Evolutionary conservation across 495 filamentous ascomycete genomes (phyloP), one percentile per base, ranked within the genome.

Genomic region (Echria macrotheca): DNA sequence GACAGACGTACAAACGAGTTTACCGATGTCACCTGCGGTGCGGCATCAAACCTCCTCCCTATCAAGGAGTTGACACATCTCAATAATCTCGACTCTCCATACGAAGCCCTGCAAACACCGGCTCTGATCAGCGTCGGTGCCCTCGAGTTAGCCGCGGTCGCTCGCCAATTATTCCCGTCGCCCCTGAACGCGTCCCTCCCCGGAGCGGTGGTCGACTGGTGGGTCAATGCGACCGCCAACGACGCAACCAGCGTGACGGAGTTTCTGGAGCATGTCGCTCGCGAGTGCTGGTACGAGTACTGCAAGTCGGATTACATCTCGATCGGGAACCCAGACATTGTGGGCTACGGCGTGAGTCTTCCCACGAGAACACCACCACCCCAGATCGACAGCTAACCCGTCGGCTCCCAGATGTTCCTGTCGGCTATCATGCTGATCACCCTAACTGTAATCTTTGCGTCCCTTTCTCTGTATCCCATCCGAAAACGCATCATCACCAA

Each of bases 311-410:
- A 46, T 0, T 37, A 44, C 31, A 52, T 54, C 37, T 44, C 41
- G 5, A 47, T 58, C 9, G 55, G 55, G 9, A 58, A 58, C 26
- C 55, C 50, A 3, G 55, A 58, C 21, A 54, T 58, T 19, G 51
- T 58, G 12, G 55, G 55, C 4, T 48, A 51, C 23, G 55, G 55
- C 14, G 55, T 57, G 12, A 29, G 47, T 36, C 10, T 8, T n/a
- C n/a, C n/a, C n/a, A n/a, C n/a, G n/a, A n/a, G n/a, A n/a, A n/a
- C n/a, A n/a, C n/a, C n/a, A n/a, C n/a, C n/a, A n/a, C n/a, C 22
- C 18, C 4, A 9, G 2, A 40, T 15, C 37, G 12, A 19, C 7
- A 40, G 15, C 14, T 22, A 40, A 18, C 37, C 5, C 14, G 1
- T 0, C 17, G 14, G 19, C 33, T 39, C 29, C n/a, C 40, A 58